phyloP scores from a whole-genome alignment of 768 basidiomycete genomes.

The Cystofilobasidium bisporidii region DNA sequence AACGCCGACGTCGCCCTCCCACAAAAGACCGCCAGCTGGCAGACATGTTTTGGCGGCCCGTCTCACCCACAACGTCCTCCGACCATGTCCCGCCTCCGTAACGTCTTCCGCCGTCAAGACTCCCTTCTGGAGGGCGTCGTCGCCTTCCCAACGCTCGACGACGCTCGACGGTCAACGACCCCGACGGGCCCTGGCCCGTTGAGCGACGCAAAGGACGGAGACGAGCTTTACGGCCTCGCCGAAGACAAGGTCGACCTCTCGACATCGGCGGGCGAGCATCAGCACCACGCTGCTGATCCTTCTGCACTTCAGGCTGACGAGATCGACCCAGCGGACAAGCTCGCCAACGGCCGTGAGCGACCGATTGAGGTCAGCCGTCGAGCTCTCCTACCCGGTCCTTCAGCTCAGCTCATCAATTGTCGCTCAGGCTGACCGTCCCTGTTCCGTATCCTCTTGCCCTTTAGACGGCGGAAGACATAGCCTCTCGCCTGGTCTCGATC shows the following conservation, averaged over 20 bases:
- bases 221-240: conserved; percentile 8
- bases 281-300: background rate
- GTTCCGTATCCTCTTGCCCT: too few species aligned
- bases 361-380: conserved; percentile 6
- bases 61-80: too few species aligned
- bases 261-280: background rate
- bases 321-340: conserved; percentile 1
- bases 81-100: background rate
- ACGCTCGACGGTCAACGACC: too few species aligned
- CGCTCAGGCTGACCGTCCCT: too few species aligned
- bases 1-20: too few species aligned
- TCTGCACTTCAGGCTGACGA: conserved; percentile 2
- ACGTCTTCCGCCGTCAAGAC: conserved; percentile 4
- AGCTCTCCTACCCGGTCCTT: background rate
- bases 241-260: background rate
- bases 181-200: too few species aligned
- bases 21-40: too few species aligned
- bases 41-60: too few species aligned
- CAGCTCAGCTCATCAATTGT: too few species aligned
- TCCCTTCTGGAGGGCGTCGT: background rate
- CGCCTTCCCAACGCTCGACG: background rate
- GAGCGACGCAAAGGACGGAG: background rate
- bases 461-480: conserved; percentile 3
- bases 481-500: conserved; percentile 1
- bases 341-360: conserved; percentile 3